Evolutionary conservation across 2,329 filamentous ascomycete genomes (phyloP), one percentile per base, ranked within the genome.

Genomic region (Ramularia collo-cygni): DNA sequence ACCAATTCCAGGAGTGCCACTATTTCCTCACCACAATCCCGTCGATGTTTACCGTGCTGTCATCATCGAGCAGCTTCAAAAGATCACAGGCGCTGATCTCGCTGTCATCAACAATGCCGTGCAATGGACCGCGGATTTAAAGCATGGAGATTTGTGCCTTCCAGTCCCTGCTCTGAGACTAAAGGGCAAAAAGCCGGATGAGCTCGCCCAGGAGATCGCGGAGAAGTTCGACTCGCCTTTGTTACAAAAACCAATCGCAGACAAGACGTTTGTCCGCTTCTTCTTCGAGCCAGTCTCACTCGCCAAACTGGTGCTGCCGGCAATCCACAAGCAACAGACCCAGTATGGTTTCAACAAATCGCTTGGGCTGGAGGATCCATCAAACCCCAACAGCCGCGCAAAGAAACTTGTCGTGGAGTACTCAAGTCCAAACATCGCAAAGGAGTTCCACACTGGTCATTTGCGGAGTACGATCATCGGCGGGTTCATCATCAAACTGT

Each of bases 351-450:
- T 71, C 60, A 79, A 83, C 59, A 66, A 69, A 13, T 68, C 68
- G 29, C 58, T 73, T 27, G 81, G 81, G 13, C 67, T 80, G 16
- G 72, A 71, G 49, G 78, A 87, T 56, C 71, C 75, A 27, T 65
- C 69, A 15, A 74, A 85, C 56, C 71, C 77, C 6, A 71, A 68
- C 37, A 69, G 73, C 43, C 78, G 75, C 46, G 70, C 69, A 53
- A 85, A 85, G 70, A 75, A 73, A 54, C 72, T 81, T 31, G 76
- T 92, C 37, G 75, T 92, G 54, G 85, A 92, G 57, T 92, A 90
- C 64, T 87, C 82, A 6, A 88, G 83, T 6, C 85, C 86, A 36
- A 92, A 92, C 61, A 88, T 92, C 44, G 85, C 85, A 32, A 90
- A 90, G 65, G 85, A 81, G 15, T 87, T 88, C 64, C 79, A 85